Evolutionary conservation across 192 early-diverging fungal species (phyloP).

Genomic region (Linnemannia elongata): DNA sequence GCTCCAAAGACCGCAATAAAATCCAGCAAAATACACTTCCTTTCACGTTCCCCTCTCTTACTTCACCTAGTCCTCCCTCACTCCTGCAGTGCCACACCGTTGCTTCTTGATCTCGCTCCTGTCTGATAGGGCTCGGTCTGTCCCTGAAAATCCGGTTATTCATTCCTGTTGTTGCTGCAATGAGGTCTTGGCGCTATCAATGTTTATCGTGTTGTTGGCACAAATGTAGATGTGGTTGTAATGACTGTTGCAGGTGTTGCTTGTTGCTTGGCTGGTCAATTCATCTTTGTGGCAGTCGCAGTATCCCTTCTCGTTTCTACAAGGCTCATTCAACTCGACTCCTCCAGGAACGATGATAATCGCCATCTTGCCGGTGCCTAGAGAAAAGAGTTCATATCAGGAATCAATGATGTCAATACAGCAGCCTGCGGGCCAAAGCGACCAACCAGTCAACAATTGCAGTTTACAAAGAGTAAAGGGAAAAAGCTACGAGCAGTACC

Average conservation of each 20-base stretch:
- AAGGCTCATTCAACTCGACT: constrained; percentile 46
- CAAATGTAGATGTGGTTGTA: background rate
- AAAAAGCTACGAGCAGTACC: constrained; percentile 11
- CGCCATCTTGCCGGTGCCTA: constrained; percentile 42
- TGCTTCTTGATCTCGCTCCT: background rate
- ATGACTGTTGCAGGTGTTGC: background rate
- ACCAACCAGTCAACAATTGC: background rate
- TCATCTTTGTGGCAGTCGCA: background rate
- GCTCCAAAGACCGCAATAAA: background rate
- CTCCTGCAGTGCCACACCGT: background rate
- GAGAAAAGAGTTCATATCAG: background rate
- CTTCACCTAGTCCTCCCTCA: background rate
- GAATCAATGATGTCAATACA: background rate
- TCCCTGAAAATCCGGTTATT: constrained; percentile 1
- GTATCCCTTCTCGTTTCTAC: background rate
- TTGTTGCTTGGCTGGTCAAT: background rate
- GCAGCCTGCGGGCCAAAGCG: background rate
- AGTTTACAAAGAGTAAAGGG: background rate
- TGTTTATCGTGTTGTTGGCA: background rate
- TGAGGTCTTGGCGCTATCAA: background rate
- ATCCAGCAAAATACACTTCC: background rate
- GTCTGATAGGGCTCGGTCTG: background rate
- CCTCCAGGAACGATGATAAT: constrained; percentile 45
- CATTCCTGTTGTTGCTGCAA: background rate
- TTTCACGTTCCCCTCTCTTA: background rate